These are phyloP conservation scores for Amanita subjunquillea DNA, from an alignment of 768 basidiomycete species.

Conservation along the genomic window DNA sequence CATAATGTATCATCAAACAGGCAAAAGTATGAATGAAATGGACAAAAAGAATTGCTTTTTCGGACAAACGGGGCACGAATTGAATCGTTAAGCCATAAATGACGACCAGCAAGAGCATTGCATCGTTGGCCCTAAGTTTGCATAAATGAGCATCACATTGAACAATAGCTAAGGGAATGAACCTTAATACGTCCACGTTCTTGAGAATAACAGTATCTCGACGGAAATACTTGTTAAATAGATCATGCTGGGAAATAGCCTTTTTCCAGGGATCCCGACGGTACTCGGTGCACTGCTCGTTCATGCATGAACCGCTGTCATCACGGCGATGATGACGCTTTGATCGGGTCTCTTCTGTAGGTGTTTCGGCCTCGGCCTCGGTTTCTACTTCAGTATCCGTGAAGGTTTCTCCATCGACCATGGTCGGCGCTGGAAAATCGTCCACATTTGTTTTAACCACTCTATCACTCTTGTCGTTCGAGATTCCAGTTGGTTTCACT, in stretches of 20 bases:
- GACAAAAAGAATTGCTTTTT: slow-evolving; percentile 39
- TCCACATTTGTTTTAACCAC: slow-evolving; percentile 12
- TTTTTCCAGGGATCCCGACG: slow-evolving; percentile 15
- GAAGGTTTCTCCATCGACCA: slow-evolving; percentile 63
- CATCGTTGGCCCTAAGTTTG: slow-evolving; percentile 65
- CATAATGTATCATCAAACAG: slow-evolving; percentile 84
- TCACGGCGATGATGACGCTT: background rate
- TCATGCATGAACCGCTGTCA: slow-evolving; percentile 11
- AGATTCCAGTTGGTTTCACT: slow-evolving; percentile 13
- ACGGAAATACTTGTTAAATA: slow-evolving; percentile 84
- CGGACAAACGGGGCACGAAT: slow-evolving; percentile 48
- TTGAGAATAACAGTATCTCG: slow-evolving; percentile 74
- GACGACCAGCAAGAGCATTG: slow-evolving; percentile 68
- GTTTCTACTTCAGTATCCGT: slow-evolving; percentile 64
- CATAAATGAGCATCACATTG: slow-evolving; percentile 7
- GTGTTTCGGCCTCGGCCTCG: slow-evolving; percentile 21
- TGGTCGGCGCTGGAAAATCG: slow-evolving; percentile 44
- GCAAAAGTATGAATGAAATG: slow-evolving; percentile 75
- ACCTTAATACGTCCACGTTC: slow-evolving; percentile 85
- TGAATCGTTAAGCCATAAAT: slow-evolving; percentile 51
- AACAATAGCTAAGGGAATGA: slow-evolving; percentile 1
- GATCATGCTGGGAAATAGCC: slow-evolving; percentile 70
- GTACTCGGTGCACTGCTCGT: slow-evolving; percentile 9
- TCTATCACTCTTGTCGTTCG: slow-evolving; percentile 4
- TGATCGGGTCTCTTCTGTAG: background rate